These are phyloP conservation scores for Amphibolis antarctica DNA, from an alignment of 106 monocot genomes.

Conservation along the genomic window DNA sequence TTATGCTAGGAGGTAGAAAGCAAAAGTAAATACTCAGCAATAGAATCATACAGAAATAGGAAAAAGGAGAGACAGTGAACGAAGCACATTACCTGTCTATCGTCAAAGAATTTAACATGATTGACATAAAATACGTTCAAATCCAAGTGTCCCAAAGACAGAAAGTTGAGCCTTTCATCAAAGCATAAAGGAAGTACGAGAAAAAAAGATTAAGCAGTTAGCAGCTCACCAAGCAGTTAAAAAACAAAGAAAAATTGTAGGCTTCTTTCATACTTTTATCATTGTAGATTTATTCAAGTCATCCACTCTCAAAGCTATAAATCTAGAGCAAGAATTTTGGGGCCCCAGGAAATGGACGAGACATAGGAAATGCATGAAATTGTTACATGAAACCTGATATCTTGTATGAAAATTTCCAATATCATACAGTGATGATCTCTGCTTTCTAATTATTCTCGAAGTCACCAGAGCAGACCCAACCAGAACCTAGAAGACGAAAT, in stretches of 20 bases:
- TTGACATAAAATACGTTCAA: constrained; percentile 15
- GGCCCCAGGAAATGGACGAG: neutral
- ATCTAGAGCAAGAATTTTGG: neutral
- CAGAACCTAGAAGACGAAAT: too few species aligned
- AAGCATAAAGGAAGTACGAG: constrained; percentile 40
- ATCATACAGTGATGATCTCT: too few species aligned
- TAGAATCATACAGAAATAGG: constrained; percentile 26
- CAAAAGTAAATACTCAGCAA: constrained; percentile 37
- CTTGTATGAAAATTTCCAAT: neutral
- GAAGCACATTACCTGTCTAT: constrained; percentile 17
- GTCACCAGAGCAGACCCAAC: too few species aligned
- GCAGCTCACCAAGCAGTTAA: constrained; percentile 8
- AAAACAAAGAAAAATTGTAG: neutral
- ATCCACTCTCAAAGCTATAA: neutral
- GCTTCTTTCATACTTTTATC: too few species aligned
- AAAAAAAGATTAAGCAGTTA: constrained; percentile 24
- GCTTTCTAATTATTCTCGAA: too few species aligned
- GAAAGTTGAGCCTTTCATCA: constrained; percentile 42
- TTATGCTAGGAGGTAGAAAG: constrained; percentile 54
- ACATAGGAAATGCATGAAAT: neutral
- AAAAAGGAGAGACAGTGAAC: constrained; percentile 14
- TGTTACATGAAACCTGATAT: neutral
- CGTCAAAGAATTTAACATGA: constrained; percentile 26
- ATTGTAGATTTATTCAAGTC: too few species aligned
- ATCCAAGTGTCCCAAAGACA: constrained; percentile 24